These are phyloP conservation scores for Reutealis trisperma DNA, from an alignment of 345 rosid genomes.

Conservation along the genomic window DNA sequence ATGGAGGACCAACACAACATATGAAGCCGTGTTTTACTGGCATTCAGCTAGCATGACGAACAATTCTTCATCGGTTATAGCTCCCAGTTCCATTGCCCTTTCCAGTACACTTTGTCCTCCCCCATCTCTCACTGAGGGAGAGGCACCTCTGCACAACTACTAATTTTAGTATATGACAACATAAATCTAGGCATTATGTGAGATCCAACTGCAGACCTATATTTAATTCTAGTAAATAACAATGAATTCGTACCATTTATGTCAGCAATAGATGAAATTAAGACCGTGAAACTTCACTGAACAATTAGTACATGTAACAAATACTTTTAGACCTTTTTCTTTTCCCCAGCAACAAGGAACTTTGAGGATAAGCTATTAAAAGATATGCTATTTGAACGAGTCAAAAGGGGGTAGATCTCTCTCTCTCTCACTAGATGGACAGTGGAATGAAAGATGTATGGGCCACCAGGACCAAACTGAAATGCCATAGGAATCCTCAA, in stretches of 20 bases:
- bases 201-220: neutral
- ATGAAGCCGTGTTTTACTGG: slow-evolving; percentile 9
- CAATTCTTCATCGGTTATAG: slow-evolving; percentile 82
- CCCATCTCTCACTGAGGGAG: slow-evolving; percentile 64
- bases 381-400: neutral
- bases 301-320: too few species aligned
- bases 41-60: slow-evolving; percentile 71
- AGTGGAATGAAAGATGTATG: too few species aligned
- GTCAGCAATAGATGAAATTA: neutral
- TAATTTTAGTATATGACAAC: neutral
- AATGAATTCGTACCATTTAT: neutral
- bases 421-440: too few species aligned
- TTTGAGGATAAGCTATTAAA: neutral
- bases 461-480: neutral
- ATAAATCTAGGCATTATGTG: neutral
- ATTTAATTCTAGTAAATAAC: neutral
- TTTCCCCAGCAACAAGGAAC: neutral
- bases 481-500: neutral
- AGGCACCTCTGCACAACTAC: slow-evolving; percentile 61
- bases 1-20: too few species aligned
- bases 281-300: neutral
- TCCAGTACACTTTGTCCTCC: slow-evolving; percentile 78
- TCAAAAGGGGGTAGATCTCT: neutral
- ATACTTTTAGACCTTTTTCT: too few species aligned
- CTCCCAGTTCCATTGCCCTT: slow-evolving; percentile 94